Evolutionary conservation across 1,284 basidiomycete species (phyloP), one percentile per base, ranked within the genome.

Genomic region (Fomitopsis palustris): DNA sequence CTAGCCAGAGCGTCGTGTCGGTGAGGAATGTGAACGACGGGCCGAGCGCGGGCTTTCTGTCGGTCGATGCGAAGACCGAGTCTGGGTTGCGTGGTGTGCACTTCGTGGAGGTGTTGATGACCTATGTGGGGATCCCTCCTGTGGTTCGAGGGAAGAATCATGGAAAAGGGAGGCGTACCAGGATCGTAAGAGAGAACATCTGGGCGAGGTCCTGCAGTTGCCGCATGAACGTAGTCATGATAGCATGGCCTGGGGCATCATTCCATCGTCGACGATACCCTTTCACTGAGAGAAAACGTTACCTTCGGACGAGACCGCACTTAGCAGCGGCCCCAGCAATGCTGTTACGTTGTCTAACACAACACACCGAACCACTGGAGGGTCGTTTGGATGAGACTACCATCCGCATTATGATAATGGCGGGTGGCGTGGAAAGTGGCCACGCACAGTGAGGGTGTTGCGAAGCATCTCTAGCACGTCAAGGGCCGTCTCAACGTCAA

Each of bases 221-320:
- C 1, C 78, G 81, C 85, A 91, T 90, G 61, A 91, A 83, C 1
- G 79, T 79, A 0, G 80, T 80, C 87, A 92, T 89, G n/a, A 82
- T 74, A 0, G 89, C 86, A 68, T 92, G 90, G 3, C 90, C 78
- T 79, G 29, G 21, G 7, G 45, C 33, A 17, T 39, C 38, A 10
- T 3, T 42, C 17, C 29, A 9, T 14, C 4, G 17, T 10, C n/a
- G 12, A 31, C 21, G 12, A 4, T 12, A 14, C 12, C 35, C 16
- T 14, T 37, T 6, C 35, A 37, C 4, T 1, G n/a, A 25, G 31
- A 19, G 43, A 31, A 37, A n/a, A 14, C 4, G 10, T 33, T 54
- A 75, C 78, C 90, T 75, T 90, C 84, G 1, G 87, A 82, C 6
- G 88, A 86, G 2, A 81, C 75, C 1, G 81, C 81, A 62, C 81